phyloP scores from a whole-genome alignment of 2,329 filamentous ascomycete genomes.

The Phaeosphaeria sp. region DNA sequence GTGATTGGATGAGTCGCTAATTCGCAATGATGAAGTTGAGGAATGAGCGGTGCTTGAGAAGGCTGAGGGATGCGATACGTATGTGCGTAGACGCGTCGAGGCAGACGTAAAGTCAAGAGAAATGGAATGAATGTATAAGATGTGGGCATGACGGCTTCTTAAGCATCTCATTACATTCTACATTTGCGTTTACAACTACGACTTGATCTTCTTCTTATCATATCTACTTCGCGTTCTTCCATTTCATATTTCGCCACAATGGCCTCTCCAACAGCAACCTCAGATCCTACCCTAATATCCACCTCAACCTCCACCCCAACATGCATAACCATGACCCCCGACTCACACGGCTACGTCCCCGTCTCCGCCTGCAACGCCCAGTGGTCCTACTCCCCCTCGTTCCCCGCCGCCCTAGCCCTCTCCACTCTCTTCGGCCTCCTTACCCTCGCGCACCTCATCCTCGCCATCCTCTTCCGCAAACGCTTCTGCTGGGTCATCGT shows the following conservation, averaged over 20 bases:
- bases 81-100: not conserved
- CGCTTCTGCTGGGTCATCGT: constrained; percentile 54
- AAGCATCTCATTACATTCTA: not conserved
- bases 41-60: not conserved
- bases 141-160: not conserved
- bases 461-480: constrained; percentile 35
- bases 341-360: constrained; percentile 30
- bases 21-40: not conserved
- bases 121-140: not conserved
- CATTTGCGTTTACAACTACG: not conserved
- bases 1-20: not conserved
- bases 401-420: constrained; percentile 30
- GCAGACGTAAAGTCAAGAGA: not conserved
- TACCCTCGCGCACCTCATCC: constrained; percentile 25
- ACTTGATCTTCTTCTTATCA: not conserved
- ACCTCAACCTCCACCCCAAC: constrained; percentile 15
- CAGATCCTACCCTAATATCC: not conserved
- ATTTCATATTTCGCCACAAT: constrained; percentile 6
- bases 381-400: constrained; percentile 32
- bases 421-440: constrained; percentile 31
- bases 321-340: constrained; percentile 32
- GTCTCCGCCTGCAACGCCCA: constrained; percentile 34
- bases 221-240: not conserved
- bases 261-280: constrained; percentile 19
- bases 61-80: not conserved